Conservation (phyloP, 164 flowering plant species). For the Litsea cubeba region DNA sequence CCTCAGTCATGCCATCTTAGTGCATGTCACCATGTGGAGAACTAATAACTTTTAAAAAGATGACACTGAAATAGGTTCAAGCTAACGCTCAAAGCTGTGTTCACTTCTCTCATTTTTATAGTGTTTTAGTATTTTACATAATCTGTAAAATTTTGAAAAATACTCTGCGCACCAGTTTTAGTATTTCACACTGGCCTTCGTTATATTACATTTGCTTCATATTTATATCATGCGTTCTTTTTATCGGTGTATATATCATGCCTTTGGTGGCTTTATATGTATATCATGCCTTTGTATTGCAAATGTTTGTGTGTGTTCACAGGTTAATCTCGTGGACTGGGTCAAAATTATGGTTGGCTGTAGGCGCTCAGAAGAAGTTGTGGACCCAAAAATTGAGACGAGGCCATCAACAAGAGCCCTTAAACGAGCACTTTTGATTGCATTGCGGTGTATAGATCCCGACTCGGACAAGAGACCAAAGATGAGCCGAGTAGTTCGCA, state of each 20-base stretch:
- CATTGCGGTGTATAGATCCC: slow-evolving; percentile 78
- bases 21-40: background rate
- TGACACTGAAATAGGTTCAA: too few relatives aligned
- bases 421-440: slow-evolving; percentile 74
- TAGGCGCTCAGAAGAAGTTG: slow-evolving; percentile 77
- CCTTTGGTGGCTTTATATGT: too few relatives aligned
- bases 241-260: too few relatives aligned
- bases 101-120: too few relatives aligned
- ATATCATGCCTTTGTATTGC: too few relatives aligned
- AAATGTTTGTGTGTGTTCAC: slow-evolving; percentile 7
- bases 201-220: too few relatives aligned
- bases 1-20: background rate
- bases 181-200: too few relatives aligned
- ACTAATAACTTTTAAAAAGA: background rate
- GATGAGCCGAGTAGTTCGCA: slow-evolving; percentile 82
- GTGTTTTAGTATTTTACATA: too few relatives aligned
- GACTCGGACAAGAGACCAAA: slow-evolving; percentile 70
- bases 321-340: slow-evolving; percentile 90
- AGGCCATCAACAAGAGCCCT: slow-evolving; percentile 70
- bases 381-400: slow-evolving; percentile 63
- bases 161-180: too few relatives aligned
- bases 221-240: too few relatives aligned
- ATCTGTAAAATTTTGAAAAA: too few relatives aligned
- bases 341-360: slow-evolving; percentile 77
- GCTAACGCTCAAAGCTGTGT: too few relatives aligned